phyloP scores from a whole-genome alignment of 2,329 filamentous ascomycete species.

The Calonectria pseudoturangicola region DNA sequence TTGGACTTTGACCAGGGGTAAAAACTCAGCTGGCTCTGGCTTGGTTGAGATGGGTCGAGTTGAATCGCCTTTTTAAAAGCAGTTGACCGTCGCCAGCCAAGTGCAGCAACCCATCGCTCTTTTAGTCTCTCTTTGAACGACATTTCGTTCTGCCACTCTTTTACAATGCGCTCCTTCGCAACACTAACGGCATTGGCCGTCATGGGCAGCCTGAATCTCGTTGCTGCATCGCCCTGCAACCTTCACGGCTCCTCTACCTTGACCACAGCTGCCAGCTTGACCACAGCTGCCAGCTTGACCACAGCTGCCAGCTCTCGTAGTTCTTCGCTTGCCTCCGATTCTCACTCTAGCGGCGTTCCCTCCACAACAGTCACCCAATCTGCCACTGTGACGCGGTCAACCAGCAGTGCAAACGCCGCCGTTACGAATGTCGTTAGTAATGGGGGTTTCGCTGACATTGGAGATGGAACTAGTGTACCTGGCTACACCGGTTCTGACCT shows the following conservation, averaged over 20 bases:
- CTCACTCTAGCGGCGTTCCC: background rate
- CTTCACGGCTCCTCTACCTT: background rate
- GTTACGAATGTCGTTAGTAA: background rate
- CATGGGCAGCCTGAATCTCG: background rate
- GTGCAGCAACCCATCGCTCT: background rate
- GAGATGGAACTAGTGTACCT: background rate
- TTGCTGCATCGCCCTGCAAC: conserved; percentile 4
- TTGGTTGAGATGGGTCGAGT: background rate
- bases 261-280: background rate
- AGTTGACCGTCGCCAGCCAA: background rate
- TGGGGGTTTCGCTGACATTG: background rate
- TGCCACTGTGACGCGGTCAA: conserved; percentile 41
- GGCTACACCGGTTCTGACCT: background rate
- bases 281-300: background rate
- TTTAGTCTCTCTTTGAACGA: background rate
- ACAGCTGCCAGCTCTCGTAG: background rate
- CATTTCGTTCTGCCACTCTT: background rate
- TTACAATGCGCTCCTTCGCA: conserved; percentile 7
- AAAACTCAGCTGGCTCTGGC: background rate
- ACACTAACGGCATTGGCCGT: background rate
- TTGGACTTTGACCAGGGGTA: background rate
- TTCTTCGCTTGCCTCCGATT: background rate
- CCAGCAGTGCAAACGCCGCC: background rate
- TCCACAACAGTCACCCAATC: background rate
- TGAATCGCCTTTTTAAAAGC: background rate